A percentile compares a stretch with the other conserved stretches of the same genome.
phyloP scores from a whole-genome alignment of 2,329 filamentous ascomycete genomes.

The Zasmidium angulare region DNA sequence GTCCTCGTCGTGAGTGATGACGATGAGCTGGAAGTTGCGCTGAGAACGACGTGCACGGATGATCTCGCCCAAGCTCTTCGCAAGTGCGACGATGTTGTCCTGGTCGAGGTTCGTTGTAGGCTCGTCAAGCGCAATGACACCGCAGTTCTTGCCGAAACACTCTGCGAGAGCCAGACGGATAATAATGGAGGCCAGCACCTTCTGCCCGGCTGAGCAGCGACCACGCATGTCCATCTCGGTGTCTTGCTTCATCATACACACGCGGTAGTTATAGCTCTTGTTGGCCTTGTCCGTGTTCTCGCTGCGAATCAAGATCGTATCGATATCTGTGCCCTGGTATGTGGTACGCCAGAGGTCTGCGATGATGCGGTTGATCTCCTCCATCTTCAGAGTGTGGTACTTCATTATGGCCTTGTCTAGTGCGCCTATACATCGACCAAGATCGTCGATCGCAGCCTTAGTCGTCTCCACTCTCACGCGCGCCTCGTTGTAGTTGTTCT shows the following conservation, averaged over 20 bases:
- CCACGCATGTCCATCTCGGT: conserved; percentile 99
- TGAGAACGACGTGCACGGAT: conserved; percentile 81
- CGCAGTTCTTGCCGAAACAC: conserved; percentile 94
- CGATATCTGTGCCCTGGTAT: conserved; percentile 95
- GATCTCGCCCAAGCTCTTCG: conserved; percentile 80
- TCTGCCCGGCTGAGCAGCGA: conserved; percentile 93
- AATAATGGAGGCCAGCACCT: conserved; percentile 94
- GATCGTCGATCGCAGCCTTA: conserved; percentile 87
- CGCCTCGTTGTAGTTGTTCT: conserved; percentile 75
- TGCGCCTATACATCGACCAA: conserved; percentile 77
- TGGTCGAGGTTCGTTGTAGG: conserved; percentile 95
- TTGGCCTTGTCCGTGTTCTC: conserved; percentile 69
- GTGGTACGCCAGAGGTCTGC: conserved; percentile 96
- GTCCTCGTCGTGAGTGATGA: conserved; percentile 98
- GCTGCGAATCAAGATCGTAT: conserved; percentile 91
- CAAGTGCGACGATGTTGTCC: conserved; percentile 90
- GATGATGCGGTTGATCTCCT: conserved; percentile 92
- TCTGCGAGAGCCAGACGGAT: conserved; percentile 94
- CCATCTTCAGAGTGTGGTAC: conserved; percentile 95
- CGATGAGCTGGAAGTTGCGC: conserved; percentile 94
- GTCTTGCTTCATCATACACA: conserved; percentile 96
- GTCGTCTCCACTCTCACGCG: conserved; percentile 90
- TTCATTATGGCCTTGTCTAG: conserved; percentile 97
- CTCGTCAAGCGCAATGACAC: conserved; percentile 93
- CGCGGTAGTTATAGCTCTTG: conserved; percentile 90